Percentiles rank a stretch among this genome's conserved stretches.
phyloP scores from a whole-genome alignment of 2,329 filamentous ascomycete species.

The Colletotrichum tabaci region DNA sequence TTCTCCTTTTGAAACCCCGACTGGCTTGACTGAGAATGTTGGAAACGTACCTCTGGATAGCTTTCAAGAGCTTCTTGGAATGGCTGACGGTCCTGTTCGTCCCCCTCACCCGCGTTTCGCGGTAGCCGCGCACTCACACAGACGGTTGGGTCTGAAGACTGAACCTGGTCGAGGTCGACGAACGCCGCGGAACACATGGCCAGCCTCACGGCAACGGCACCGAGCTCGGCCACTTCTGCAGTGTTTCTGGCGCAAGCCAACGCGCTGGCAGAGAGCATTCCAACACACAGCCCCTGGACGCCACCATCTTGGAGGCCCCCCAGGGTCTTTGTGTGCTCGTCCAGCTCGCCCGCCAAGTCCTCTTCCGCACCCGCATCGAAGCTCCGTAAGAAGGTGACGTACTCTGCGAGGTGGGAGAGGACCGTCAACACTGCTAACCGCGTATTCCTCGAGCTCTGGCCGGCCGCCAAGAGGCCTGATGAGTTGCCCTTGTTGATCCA shows the following conservation, averaged over 20 bases:
- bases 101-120: not conserved
- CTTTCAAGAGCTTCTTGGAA: not conserved
- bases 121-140: not conserved
- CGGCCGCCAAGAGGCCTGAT: not conserved
- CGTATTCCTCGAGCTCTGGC: not conserved
- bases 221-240: conserved; percentile 2
- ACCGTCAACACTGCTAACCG: not conserved
- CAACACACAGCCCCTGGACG: conserved; percentile 1
- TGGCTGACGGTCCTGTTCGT: not conserved
- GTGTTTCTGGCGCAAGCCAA: conserved; percentile 5
- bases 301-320: not conserved
- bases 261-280: not conserved
- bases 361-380: not conserved
- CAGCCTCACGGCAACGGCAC: conserved; percentile 6
- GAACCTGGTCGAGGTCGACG: not conserved
- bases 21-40: not conserved
- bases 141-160: not conserved
- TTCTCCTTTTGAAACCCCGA: too few relatives aligned
- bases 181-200: not conserved
- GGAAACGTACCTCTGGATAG: not conserved
- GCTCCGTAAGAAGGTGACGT: not conserved
- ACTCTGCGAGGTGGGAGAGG: not conserved
- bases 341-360: not conserved
- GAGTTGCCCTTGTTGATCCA: conserved; percentile 1
- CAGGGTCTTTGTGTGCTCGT: not conserved